These are phyloP conservation scores for Coemansia sp. DNA, from an alignment of 192 early-diverging fungal genomes.

Conservation along the genomic window DNA sequence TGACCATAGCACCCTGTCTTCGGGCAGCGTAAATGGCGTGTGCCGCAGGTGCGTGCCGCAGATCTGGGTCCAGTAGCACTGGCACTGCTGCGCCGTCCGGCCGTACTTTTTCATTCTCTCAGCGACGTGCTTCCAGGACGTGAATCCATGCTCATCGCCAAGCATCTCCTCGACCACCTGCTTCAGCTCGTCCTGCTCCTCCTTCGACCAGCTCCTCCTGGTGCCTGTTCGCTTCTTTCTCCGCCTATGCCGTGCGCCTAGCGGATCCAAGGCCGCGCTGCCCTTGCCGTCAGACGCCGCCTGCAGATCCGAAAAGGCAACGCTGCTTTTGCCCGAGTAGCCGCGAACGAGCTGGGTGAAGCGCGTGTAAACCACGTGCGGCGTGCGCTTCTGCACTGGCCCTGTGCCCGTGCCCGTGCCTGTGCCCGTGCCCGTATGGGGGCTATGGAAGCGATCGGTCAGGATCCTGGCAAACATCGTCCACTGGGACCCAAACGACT, in stretches of 20 bases:
- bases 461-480: slow-evolving; percentile 19
- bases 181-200: slow-evolving; percentile 21
- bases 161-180: slow-evolving; percentile 9
- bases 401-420: no score
- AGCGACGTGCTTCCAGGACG: slow-evolving; percentile 20
- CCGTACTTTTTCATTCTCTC: slow-evolving; percentile 2
- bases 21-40: slow-evolving; percentile 19
- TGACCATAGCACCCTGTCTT: slow-evolving; percentile 29
- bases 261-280: background rate
- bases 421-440: no score
- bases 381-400: background rate
- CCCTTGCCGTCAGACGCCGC: background rate
- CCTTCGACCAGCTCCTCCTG: slow-evolving; percentile 12
- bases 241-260: background rate
- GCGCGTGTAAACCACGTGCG: background rate
- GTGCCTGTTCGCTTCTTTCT: background rate
- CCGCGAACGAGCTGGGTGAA: background rate
- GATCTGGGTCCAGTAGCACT: slow-evolving; percentile 14
- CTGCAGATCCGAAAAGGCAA: background rate
- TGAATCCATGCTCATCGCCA: slow-evolving; percentile 2
- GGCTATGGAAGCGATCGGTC: background rate
- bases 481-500: slow-evolving; percentile 23
- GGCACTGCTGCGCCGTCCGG: slow-evolving; percentile 14
- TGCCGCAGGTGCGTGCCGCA: slow-evolving; percentile 23
- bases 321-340: background rate